phyloP scores from a whole-genome alignment of 345 rosid genomes.

The Syzygium aqueum region DNA sequence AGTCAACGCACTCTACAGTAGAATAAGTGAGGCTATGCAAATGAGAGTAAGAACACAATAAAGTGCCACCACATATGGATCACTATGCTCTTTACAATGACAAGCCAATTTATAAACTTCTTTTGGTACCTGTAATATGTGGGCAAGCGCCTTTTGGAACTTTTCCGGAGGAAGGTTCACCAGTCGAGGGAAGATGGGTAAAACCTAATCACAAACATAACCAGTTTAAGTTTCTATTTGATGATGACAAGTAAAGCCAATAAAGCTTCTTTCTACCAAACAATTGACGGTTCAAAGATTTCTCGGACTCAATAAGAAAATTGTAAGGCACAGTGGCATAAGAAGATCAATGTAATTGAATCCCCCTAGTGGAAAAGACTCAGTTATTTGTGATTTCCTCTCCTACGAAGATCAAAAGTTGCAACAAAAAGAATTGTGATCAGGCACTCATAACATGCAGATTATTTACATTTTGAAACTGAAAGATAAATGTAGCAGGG shows the following conservation, averaged over 20 bases:
- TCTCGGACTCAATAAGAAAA: neutral
- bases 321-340: neutral
- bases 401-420: neutral
- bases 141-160: slow-evolving; percentile 94
- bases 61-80: neutral
- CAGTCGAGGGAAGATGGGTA: slow-evolving; percentile 89
- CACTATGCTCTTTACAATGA: neutral
- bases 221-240: neutral
- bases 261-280: neutral
- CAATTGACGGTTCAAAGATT: neutral
- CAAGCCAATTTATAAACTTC: neutral
- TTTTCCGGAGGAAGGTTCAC: slow-evolving; percentile 83
- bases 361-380: neutral
- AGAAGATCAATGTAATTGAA: neutral
- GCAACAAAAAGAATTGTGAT: neutral
- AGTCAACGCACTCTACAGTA: neutral
- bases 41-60: neutral
- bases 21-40: neutral
- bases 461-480: neutral
- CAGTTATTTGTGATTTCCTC: neutral
- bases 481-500: neutral
- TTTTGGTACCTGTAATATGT: slow-evolving; percentile 71
- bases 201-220: slow-evolving; percentile 40
- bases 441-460: neutral
- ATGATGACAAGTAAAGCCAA: neutral